Evolutionary conservation across 345 rosid genomes (phyloP).

Genomic region (Cardamine chenopodiifolia): DNA sequence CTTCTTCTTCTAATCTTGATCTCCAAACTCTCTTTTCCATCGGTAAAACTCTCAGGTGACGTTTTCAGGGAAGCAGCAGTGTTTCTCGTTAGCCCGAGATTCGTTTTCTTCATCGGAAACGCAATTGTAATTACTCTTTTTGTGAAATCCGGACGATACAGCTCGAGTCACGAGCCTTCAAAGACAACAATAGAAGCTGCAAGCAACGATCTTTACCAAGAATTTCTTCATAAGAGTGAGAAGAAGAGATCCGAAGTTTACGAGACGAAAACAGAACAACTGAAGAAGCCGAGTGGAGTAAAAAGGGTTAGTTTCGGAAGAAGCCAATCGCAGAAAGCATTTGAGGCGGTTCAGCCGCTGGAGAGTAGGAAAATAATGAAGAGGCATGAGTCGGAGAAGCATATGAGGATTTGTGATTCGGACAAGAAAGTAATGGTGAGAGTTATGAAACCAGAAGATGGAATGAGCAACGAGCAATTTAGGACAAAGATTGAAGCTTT

Average conservation of each 20-base stretch:
- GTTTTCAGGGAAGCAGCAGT: conserved; percentile 57
- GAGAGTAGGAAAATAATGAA: conserved; percentile 41
- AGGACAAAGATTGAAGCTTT: conserved; percentile 64
- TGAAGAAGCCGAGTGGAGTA: conserved; percentile 24
- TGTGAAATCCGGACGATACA: conserved; percentile 61
- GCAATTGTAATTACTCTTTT: conserved; percentile 72
- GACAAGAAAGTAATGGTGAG: conserved; percentile 37
- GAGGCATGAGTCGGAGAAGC: conserved; percentile 54
- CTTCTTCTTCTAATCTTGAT: conserved; percentile 56
- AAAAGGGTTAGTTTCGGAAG: conserved; percentile 46
- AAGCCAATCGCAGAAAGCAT: conserved; percentile 58
- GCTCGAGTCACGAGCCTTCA: conserved; percentile 46
- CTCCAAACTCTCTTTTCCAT: conserved; percentile 57
- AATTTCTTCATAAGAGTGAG: conserved; percentile 51
- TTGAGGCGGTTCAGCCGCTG: conserved; percentile 35
- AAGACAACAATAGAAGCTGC: conserved; percentile 34
- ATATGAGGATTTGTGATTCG: conserved; percentile 39
- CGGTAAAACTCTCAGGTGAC: conserved; percentile 61
- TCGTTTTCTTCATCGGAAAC: conserved; percentile 82
- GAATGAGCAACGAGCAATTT: conserved; percentile 79
- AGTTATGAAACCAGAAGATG: conserved; percentile 51
- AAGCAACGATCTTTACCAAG: conserved; percentile 50
- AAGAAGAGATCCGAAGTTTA: conserved; percentile 39
- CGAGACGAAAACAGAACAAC: conserved; percentile 23
- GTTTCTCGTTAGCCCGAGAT: conserved; percentile 62